Evolutionary conservation across 345 rosid species (phyloP).

Genomic region (Aegle marmelos): DNA sequence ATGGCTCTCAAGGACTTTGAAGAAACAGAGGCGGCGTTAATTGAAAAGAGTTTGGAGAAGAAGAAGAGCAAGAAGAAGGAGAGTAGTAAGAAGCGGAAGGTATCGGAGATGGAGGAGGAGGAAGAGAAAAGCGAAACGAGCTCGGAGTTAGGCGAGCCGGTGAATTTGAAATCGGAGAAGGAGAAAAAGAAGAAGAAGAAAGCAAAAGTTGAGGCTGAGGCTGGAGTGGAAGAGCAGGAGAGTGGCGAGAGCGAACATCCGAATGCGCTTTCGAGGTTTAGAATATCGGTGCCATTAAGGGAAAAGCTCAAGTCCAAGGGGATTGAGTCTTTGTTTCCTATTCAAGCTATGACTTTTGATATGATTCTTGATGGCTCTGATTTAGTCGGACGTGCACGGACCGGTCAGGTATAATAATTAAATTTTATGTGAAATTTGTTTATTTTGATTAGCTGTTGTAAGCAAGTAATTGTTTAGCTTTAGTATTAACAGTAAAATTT

Average conservation of each 20-base stretch:
- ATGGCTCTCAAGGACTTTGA: conserved; percentile 35
- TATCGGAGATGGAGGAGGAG: conserved; percentile 40
- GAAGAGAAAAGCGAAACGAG: conserved; percentile 62
- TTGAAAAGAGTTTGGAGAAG: conserved; percentile 41
- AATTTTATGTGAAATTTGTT: not conserved
- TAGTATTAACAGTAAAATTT: not conserved
- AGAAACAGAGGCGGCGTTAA: conserved; percentile 27
- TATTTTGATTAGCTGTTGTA: not conserved
- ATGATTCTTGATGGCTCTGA: conserved; percentile 74
- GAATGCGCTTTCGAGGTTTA: conserved; percentile 60
- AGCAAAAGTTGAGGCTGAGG: conserved; percentile 39
- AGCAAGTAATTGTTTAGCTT: not conserved
- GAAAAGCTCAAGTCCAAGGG: conserved; percentile 66
- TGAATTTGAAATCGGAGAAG: conserved; percentile 23
- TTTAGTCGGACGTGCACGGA: conserved; percentile 92
- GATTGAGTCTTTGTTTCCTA: conserved; percentile 80
- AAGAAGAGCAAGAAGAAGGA: conserved; percentile 33
- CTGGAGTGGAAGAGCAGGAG: conserved; percentile 41
- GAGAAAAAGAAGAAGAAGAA: conserved; percentile 38
- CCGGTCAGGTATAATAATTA: conserved; percentile 68
- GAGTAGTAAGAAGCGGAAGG: conserved; percentile 55
- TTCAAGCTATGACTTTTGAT: conserved; percentile 82
- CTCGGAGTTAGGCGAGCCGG: conserved; percentile 67
- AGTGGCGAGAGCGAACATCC: conserved; percentile 46
- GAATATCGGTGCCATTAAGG: conserved; percentile 65